Base-by-base conservation (phyloP, 2,329 filamentous ascomycete genomes). In the Ascochyta rabiei region DNA sequence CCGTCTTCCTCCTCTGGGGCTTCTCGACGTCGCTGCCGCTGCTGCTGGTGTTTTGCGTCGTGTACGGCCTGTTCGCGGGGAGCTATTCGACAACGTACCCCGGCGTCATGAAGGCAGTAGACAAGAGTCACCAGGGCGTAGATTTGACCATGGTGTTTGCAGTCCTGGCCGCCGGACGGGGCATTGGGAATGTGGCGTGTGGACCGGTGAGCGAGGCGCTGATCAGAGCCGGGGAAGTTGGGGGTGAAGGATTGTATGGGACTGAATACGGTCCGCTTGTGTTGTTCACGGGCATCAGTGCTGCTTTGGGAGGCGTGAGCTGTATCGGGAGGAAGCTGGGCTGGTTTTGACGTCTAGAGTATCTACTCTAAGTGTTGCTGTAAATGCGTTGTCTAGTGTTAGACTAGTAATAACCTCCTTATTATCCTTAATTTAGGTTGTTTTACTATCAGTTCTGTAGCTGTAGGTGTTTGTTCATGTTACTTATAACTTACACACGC, bases 171-270 rank as follows among this genome's bases (percentile, higher is more conserved):
- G 75, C 76, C 4, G 81, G 80, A 0, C 74, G 80, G 15, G 82
- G 81, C 0, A 76, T 84, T 43, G 81, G 81, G 1, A 80, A 78
- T 63, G 75, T 84, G 4, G 73, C 78, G 0, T 76, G 73, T 49
- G 81, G 81, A 1, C 81, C 82, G 0, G 56, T 83, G 38, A 82
- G 80, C 50, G 80, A 82, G 57, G 73, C 66, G 13, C 55, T 81
- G 47, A 54, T 80, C 13, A 57, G 60, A 19, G 61, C 53, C 0
- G 64, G 65, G 1, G 50, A 50, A 6, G 23, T 63, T 10, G 62
- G 59, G 9, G 35, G 33, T 2, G 38, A 28, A 10, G 68, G 71
- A 15, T 68, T 71, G 6, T 80, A 79, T 66, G 77, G 74, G 0
- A 76, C 64, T n/a, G 70, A 67, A 18, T 80, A 77, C 64, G 77